Percentiles rank a stretch among this genome's conserved stretches.
Conservation (phyloP, 371 early-diverging fungal species). For the Mucor racemosus region DNA sequence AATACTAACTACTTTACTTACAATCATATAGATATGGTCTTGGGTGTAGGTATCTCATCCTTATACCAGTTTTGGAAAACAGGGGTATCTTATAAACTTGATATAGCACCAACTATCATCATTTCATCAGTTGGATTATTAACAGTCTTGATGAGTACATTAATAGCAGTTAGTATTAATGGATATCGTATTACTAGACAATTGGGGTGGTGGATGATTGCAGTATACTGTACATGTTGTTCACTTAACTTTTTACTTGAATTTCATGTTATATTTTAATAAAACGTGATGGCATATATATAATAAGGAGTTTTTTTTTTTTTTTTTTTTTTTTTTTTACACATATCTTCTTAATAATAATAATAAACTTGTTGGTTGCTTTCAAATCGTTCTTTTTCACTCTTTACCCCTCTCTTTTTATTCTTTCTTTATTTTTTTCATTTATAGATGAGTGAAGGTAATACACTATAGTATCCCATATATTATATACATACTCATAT, state of each 20-base stretch:
- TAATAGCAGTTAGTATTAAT: constrained; percentile 57
- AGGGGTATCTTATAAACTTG: constrained; percentile 46
- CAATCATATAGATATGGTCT: constrained; percentile 62
- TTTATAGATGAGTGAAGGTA: background rate
- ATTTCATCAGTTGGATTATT: constrained; percentile 57
- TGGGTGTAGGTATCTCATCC: constrained; percentile 77
- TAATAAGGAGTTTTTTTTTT: constrained; percentile 4
- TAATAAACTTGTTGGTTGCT: background rate
- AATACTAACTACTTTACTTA: no score
- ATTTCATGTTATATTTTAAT: constrained; percentile 21
- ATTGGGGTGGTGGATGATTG: constrained; percentile 59
- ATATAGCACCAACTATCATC: constrained; percentile 60
- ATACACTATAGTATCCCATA: background rate
- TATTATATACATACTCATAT: background rate
- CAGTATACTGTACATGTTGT: constrained; percentile 53
- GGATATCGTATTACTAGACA: constrained; percentile 52
- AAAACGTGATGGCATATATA: background rate
- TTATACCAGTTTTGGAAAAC: constrained; percentile 54
- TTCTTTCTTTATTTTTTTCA: no score
- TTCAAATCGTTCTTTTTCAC: background rate
- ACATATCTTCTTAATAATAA: no score
- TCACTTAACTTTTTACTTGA: constrained; percentile 55
- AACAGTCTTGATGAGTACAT: constrained; percentile 48
- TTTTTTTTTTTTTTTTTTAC: no score
- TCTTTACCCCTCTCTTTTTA: background rate